phyloP scores from a whole-genome alignment of 2,329 filamentous ascomycete species.

The Talaromyces sp. region DNA sequence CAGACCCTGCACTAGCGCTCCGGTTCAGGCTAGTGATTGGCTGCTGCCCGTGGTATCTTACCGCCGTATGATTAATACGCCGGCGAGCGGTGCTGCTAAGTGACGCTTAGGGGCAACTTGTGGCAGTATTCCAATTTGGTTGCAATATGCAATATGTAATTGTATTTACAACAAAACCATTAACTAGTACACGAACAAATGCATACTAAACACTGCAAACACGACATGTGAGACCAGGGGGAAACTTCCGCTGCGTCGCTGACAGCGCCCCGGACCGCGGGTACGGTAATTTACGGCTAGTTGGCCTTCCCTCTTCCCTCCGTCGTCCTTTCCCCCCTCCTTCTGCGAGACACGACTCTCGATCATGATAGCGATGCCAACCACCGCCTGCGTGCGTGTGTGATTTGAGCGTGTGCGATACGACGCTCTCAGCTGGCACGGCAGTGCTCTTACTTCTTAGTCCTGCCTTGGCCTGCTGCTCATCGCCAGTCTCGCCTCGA shows the following conservation, averaged over 20 bases:
- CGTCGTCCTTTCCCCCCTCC: background rate
- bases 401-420: background rate
- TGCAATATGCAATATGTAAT: background rate
- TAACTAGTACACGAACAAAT: too few relatives aligned
- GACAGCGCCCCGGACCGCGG: background rate
- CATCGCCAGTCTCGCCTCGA: background rate
- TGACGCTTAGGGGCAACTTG: too few relatives aligned
- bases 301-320: background rate
- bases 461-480: background rate
- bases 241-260: background rate
- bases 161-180: too few relatives aligned
- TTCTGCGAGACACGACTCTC: background rate
- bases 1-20: slow-evolving; percentile 5
- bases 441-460: background rate
- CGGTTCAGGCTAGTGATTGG: slow-evolving; percentile 9
- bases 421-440: background rate
- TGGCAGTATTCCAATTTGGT: background rate
- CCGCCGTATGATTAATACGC: background rate
- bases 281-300: background rate
- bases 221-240: background rate
- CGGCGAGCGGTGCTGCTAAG: too few relatives aligned
- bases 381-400: background rate
- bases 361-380: too few relatives aligned
- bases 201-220: background rate
- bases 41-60: background rate